Percentiles rank a stretch among this genome's conserved stretches.
phyloP scores from a whole-genome alignment of 306 rosid species.

The Cicer bijugum region DNA sequence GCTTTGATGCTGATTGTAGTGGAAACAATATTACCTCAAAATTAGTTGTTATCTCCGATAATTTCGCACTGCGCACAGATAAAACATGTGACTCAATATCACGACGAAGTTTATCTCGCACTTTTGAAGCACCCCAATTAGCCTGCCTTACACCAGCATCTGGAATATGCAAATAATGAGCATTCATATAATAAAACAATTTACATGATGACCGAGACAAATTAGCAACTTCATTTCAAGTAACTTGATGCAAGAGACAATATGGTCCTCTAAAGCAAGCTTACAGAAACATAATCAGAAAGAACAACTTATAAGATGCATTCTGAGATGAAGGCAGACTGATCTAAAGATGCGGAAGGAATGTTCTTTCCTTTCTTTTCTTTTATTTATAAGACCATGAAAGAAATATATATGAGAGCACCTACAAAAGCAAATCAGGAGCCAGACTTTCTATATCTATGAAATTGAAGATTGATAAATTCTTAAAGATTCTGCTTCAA shows the following conservation, averaged over 20 bases:
- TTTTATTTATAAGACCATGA: slow-evolving; percentile 7
- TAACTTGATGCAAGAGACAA: slow-evolving; percentile 28
- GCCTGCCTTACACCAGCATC: slow-evolving; percentile 70
- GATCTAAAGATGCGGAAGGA: slow-evolving; percentile 20
- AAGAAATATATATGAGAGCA: neutral
- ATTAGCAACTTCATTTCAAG: slow-evolving; percentile 15
- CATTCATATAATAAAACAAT: neutral
- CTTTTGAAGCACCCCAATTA: slow-evolving; percentile 73
- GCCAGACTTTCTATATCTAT: slow-evolving; percentile 16
- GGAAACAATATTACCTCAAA: slow-evolving; percentile 61
- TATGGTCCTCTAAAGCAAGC: slow-evolving; percentile 25
- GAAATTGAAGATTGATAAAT: slow-evolving; percentile 24
- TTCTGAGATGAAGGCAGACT: slow-evolving; percentile 21
- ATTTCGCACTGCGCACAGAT: slow-evolving; percentile 59
- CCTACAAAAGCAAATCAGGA: slow-evolving; percentile 32
- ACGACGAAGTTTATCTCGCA: slow-evolving; percentile 69
- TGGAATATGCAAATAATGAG: slow-evolving; percentile 45
- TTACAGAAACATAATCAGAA: slow-evolving; percentile 2
- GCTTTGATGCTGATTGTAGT: neutral
- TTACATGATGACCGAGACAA: slow-evolving; percentile 6
- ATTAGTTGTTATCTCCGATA: slow-evolving; percentile 53
- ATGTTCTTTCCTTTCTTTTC: slow-evolving; percentile 34
- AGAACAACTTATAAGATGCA: neutral
- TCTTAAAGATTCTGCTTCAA: slow-evolving; percentile 12
- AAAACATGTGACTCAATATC: slow-evolving; percentile 71